phyloP scores from a whole-genome alignment of 805 yeast species.

The Yarrowia sp. region DNA sequence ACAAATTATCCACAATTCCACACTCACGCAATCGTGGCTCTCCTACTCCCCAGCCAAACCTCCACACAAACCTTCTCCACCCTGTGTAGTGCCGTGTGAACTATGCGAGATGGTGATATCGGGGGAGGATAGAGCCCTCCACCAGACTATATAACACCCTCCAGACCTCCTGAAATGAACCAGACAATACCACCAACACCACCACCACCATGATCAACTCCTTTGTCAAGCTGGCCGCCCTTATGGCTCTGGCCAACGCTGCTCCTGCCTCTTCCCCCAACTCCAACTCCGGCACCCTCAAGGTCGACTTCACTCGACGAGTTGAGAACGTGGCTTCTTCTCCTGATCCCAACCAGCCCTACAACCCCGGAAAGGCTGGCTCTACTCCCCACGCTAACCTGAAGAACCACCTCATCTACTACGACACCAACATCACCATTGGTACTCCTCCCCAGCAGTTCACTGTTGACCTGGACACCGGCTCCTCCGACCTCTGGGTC shows the following conservation, averaged over 20 bases:
- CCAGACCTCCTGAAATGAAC: too few relatives aligned
- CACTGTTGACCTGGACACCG: constrained; percentile 61
- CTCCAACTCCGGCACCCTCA: neutral
- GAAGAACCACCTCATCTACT: neutral
- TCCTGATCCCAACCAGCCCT: neutral
- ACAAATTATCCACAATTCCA: too few relatives aligned
- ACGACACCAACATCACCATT: constrained; percentile 34
- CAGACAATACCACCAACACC: too few relatives aligned
- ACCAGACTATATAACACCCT: neutral
- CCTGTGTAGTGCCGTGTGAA: neutral
- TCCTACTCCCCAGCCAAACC: neutral
- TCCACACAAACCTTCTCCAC: constrained; percentile 8
- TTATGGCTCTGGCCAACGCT: neutral
- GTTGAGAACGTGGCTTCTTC: neutral
- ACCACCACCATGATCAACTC: neutral
- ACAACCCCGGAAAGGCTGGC: neutral
- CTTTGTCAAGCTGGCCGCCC: constrained; percentile 3
- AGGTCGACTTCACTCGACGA: neutral
- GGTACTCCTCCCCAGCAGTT: constrained; percentile 60
- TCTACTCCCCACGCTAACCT: neutral
- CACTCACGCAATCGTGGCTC: neutral
- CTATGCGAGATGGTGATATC: too few relatives aligned
- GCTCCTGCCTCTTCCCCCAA: neutral
- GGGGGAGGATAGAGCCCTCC: too few relatives aligned
- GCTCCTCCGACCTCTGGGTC: constrained; percentile 69